Conservation (phyloP, 371 early-diverging fungal species). For the Lichtheimia ornata region DNA sequence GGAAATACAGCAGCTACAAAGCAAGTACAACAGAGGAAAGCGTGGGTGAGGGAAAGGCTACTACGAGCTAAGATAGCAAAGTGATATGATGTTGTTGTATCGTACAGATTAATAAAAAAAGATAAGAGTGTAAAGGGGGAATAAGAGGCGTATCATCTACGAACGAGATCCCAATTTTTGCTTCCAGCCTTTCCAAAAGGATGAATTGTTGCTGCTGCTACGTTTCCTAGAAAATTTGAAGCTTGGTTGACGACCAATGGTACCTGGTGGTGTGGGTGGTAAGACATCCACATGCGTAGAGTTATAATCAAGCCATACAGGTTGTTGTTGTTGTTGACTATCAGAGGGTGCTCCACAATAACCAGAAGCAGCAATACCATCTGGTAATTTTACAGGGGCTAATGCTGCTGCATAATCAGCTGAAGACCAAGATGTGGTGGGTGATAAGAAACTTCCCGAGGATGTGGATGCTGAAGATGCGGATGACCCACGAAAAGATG, state of each 20-base stretch:
- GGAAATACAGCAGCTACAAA: too few species aligned
- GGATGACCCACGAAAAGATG: background rate
- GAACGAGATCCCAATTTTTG: conserved; percentile 8
- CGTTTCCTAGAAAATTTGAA: conserved; percentile 5
- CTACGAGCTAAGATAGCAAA: background rate
- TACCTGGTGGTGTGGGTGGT: conserved; percentile 5
- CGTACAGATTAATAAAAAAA: conserved; percentile 1
- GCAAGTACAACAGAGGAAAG: background rate
- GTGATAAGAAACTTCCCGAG: conserved; percentile 9
- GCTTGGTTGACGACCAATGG: conserved; percentile 6
- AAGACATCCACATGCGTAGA: background rate
- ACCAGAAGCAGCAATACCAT: background rate
- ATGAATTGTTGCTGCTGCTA: conserved; percentile 6
- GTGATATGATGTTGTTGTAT: background rate
- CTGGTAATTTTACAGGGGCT: too few species aligned
- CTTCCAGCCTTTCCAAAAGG: conserved; percentile 29
- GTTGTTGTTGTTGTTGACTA: conserved; percentile 2
- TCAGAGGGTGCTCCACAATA: background rate
- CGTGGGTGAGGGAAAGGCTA: too few species aligned
- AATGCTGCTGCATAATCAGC: conserved; percentile 12
- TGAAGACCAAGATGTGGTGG: conserved; percentile 26
- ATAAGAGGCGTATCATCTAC: background rate
- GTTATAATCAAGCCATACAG: background rate
- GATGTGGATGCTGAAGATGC: conserved; percentile 6
- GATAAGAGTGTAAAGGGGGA: background rate